phyloP scores from a whole-genome alignment of 495 filamentous ascomycete genomes.

The Hypoxylon fragiforme region DNA sequence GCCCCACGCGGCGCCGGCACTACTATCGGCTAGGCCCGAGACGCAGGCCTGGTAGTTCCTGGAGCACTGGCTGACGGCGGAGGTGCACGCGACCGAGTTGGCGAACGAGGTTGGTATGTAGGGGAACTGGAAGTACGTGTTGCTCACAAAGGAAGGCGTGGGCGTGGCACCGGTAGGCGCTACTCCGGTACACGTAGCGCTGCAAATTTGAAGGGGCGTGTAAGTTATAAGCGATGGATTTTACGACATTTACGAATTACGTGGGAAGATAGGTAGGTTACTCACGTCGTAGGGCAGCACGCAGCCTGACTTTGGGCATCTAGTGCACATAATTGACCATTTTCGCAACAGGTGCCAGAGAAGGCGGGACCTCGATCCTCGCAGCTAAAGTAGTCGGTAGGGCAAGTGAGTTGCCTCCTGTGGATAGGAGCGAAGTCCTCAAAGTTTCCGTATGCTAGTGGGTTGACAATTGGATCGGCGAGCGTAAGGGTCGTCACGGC shows the following conservation, averaged over 20 bases:
- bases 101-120: slow-evolving; percentile 67
- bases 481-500: slow-evolving; percentile 17
- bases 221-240: background rate
- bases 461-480: slow-evolving; percentile 29
- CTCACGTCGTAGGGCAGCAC: slow-evolving; percentile 52
- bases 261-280: too few species aligned
- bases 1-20: slow-evolving; percentile 54
- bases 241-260: too few species aligned
- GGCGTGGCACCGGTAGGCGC: slow-evolving; percentile 40
- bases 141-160: slow-evolving; percentile 53
- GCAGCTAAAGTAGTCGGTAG: slow-evolving; percentile 49
- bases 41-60: slow-evolving; percentile 67
- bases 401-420: slow-evolving; percentile 29
- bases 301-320: slow-evolving; percentile 48
- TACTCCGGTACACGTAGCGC: slow-evolving; percentile 51
- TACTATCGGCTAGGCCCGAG: slow-evolving; percentile 56
- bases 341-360: slow-evolving; percentile 47
- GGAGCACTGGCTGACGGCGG: slow-evolving; percentile 67
- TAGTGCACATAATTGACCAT: slow-evolving; percentile 47
- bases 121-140: slow-evolving; percentile 66
- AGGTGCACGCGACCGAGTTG: slow-evolving; percentile 65
- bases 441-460: slow-evolving; percentile 28
- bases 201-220: slow-evolving; percentile 21
- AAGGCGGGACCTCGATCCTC: slow-evolving; percentile 44
- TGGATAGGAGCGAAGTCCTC: slow-evolving; percentile 28